Conservation (phyloP, 805 yeast genomes). For the Suhomyces prunicola region DNA sequence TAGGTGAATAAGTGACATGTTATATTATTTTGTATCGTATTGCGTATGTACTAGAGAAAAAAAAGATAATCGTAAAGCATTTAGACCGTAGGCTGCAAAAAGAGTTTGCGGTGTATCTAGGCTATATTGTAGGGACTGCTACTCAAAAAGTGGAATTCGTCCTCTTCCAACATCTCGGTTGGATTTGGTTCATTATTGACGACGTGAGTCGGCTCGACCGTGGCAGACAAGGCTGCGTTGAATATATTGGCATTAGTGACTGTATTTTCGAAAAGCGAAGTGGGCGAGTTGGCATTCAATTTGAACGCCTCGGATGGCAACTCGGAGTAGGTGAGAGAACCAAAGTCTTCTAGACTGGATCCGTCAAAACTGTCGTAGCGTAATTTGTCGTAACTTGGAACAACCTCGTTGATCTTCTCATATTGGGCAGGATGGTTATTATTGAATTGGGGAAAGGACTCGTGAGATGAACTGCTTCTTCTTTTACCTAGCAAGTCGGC, state of each 20-base stretch:
- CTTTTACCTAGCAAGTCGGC: background rate
- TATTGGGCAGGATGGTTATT: background rate
- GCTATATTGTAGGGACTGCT: background rate
- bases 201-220: background rate
- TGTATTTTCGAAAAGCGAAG: conserved; percentile 1
- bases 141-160: background rate
- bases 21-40: background rate
- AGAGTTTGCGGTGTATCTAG: background rate
- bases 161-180: background rate
- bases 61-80: background rate
- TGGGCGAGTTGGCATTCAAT: background rate
- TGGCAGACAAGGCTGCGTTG: background rate
- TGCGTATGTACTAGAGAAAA: background rate
- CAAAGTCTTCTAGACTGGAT: conserved; percentile 2
- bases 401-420: background rate
- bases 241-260: background rate
- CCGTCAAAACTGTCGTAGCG: conserved; percentile 1
- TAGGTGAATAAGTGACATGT: background rate
- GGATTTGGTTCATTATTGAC: background rate
- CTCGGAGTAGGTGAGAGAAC: background rate
- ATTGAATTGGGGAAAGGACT: background rate
- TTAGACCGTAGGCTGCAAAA: background rate
- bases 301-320: conserved; percentile 3
- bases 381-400: background rate
- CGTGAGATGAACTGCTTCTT: background rate